Conservation (phyloP, 2,329 filamentous ascomycete species). For the Botrytis elliptica region DNA sequence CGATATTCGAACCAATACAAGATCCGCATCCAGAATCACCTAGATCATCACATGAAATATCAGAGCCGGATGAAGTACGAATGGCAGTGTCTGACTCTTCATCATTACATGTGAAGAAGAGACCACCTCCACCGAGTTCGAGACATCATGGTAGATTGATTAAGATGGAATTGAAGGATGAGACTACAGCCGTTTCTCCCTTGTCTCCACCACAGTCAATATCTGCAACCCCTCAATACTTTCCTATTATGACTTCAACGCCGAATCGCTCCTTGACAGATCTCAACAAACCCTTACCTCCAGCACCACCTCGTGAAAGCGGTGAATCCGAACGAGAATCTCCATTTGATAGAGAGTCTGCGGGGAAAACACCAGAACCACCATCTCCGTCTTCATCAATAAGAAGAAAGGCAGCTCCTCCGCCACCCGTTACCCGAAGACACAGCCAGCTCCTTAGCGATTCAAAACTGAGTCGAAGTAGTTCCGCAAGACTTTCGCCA, state of each 20-base stretch:
- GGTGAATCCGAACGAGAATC: slow-evolving; percentile 47
- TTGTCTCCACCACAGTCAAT: slow-evolving; percentile 31
- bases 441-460: slow-evolving; percentile 38
- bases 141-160: slow-evolving; percentile 79
- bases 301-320: slow-evolving; percentile 49
- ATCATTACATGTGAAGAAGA: slow-evolving; percentile 53
- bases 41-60: slow-evolving; percentile 58
- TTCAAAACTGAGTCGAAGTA: slow-evolving; percentile 32
- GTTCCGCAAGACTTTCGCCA: slow-evolving; percentile 31
- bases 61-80: slow-evolving; percentile 53
- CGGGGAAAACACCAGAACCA: slow-evolving; percentile 51
- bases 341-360: slow-evolving; percentile 54
- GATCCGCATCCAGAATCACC: slow-evolving; percentile 49
- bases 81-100: slow-evolving; percentile 35
- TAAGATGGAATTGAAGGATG: slow-evolving; percentile 47
- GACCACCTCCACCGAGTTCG: slow-evolving; percentile 72
- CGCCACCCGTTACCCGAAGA: slow-evolving; percentile 42
- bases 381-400: slow-evolving; percentile 39
- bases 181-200: slow-evolving; percentile 42
- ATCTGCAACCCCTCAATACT: slow-evolving; percentile 31
- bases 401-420: slow-evolving; percentile 41
- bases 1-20: slow-evolving; percentile 53
- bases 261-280: slow-evolving; percentile 45
- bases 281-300: slow-evolving; percentile 62
- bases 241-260: slow-evolving; percentile 26